These are phyloP conservation scores for Oenanthe javanica DNA, from an alignment of 140 eudicot genomes.

Conservation along the genomic window DNA sequence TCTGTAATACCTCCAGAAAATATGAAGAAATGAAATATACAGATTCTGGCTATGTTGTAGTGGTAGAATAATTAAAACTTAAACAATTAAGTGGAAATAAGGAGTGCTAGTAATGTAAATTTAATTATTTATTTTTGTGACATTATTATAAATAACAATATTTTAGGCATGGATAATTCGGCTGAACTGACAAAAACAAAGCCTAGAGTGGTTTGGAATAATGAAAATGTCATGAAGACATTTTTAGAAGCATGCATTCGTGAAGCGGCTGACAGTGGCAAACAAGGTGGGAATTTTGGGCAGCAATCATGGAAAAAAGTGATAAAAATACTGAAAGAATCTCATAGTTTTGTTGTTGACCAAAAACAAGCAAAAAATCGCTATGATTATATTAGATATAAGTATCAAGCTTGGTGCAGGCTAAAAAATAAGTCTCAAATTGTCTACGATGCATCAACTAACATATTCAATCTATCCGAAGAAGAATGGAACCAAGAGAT, in stretches of 20 bases:
- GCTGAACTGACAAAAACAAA: not conserved
- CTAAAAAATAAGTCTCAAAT: slow-evolving; percentile 1
- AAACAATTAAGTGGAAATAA: not conserved
- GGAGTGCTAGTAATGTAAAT: not conserved
- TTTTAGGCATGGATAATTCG: not conserved
- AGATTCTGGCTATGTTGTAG: not conserved
- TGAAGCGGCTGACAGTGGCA: slow-evolving; percentile 4
- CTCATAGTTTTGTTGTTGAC: slow-evolving; percentile 1
- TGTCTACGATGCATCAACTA: not conserved
- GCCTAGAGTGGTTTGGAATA: slow-evolving; percentile 4
- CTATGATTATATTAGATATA: not conserved
- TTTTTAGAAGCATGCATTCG: not conserved
- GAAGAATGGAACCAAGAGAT: not conserved
- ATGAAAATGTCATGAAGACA: slow-evolving; percentile 1
- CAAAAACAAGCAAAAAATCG: not conserved
- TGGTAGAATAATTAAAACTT: not conserved
- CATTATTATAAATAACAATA: not conserved
- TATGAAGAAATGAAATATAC: not conserved
- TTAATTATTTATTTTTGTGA: not conserved
- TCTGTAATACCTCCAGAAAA: not conserved
- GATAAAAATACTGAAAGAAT: not conserved
- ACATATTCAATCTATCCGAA: not conserved
- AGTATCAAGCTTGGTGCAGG: slow-evolving; percentile 1
- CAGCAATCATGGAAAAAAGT: not conserved
- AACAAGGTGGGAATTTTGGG: not conserved